A percentile compares a stretch with the other conserved stretches of the same genome.
Conservation (phyloP, 306 rosid genomes). For the Biancaea sappan region DNA sequence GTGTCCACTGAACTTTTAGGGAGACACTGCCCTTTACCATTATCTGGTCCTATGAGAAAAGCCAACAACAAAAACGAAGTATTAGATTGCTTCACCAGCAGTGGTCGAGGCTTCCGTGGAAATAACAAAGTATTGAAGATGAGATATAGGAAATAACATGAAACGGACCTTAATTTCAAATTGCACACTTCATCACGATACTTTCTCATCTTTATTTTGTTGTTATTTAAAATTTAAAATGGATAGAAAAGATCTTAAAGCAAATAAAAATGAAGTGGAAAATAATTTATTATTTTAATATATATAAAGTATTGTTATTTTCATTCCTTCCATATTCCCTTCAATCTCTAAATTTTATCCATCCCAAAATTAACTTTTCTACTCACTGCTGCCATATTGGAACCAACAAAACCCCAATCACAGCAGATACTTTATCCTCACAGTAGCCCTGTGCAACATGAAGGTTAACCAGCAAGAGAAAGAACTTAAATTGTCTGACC, state of each 20-base stretch:
- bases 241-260: background rate
- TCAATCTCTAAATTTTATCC: background rate
- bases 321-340: background rate
- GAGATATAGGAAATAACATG: background rate
- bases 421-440: background rate
- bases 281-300: background rate
- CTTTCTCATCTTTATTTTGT: background rate
- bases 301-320: background rate
- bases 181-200: background rate
- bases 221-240: background rate
- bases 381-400: conserved; percentile 12
- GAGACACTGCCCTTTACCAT: conserved; percentile 47
- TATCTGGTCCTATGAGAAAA: conserved; percentile 49
- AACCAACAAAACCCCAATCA: conserved; percentile 11
- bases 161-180: background rate
- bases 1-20: conserved; percentile 44
- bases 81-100: conserved; percentile 24
- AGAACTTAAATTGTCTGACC: background rate
- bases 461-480: background rate
- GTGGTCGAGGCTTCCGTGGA: background rate
- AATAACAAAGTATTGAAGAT: background rate
- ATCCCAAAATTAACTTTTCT: background rate
- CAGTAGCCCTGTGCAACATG: background rate
- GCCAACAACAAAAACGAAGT: conserved; percentile 22
- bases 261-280: background rate